A percentile compares a stretch with the other conserved stretches of the same genome.
These are phyloP conservation scores for Globisporangium spiculum DNA, from an alignment of 352 stramenopile species.

Conservation along the genomic window DNA sequence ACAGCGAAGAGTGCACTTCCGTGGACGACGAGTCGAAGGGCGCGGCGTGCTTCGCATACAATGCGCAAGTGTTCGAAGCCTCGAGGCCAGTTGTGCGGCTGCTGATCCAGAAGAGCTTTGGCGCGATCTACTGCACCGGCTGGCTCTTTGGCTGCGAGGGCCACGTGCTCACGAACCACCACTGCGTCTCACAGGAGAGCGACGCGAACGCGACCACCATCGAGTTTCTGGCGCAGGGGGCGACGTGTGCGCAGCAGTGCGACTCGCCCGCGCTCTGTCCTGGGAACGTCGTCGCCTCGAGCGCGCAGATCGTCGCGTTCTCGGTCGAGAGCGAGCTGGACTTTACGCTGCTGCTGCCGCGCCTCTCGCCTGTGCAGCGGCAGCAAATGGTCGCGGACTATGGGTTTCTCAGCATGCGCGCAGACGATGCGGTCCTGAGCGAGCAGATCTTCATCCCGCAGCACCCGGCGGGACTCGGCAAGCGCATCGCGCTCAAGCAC, in stretches of 20 bases:
- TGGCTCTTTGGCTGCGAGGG: constrained; percentile 53
- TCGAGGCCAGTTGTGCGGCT: constrained; percentile 33
- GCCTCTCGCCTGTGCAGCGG: constrained; percentile 12
- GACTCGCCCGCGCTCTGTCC: constrained; percentile 27
- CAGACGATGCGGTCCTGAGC: constrained; percentile 6
- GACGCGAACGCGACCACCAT: constrained; percentile 34
- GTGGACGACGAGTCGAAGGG: constrained; percentile 22
- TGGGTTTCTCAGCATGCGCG: constrained; percentile 41
- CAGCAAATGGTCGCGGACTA: constrained; percentile 28
- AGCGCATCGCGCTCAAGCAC: constrained; percentile 48
- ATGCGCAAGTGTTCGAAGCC: constrained; percentile 14
- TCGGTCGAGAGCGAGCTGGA: constrained; percentile 30
- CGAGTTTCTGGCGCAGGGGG: constrained; percentile 46
- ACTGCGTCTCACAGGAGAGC: constrained; percentile 36
- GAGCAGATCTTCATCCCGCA: constrained; percentile 63
- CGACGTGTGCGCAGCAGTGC: constrained; percentile 22
- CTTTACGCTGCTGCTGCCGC: constrained; percentile 36
- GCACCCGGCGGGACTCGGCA: constrained; percentile 40
- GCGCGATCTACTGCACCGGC: constrained; percentile 48
- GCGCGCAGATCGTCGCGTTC: constrained; percentile 30
- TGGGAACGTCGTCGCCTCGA: constrained; percentile 29
- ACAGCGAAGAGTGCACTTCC: constrained; percentile 14
- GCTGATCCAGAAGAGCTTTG: constrained; percentile 38
- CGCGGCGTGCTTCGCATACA: constrained; percentile 26
- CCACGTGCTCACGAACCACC: constrained; percentile 57